Evolutionary conservation across 2,329 filamentous ascomycete genomes (phyloP).

Genomic region (Epichloe amarillans): DNA sequence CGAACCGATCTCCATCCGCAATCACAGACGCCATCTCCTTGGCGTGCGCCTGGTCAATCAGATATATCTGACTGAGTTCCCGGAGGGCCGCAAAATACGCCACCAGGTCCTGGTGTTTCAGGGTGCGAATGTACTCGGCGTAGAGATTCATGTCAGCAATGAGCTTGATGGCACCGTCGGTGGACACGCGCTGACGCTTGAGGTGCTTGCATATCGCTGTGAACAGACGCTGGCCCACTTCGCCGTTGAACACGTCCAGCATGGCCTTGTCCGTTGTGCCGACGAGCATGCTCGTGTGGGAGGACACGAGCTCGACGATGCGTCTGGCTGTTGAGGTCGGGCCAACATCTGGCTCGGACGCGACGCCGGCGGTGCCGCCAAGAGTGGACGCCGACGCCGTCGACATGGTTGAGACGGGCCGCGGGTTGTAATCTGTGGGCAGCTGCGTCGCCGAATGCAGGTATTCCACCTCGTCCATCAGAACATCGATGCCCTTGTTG

Average conservation of each 20-base stretch:
- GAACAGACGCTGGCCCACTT: constrained; percentile 88
- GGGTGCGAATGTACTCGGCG: constrained; percentile 66
- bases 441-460: constrained; percentile 78
- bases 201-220: constrained; percentile 90
- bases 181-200: constrained; percentile 86
- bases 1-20: constrained; percentile 78
- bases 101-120: constrained; percentile 71
- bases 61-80: constrained; percentile 88
- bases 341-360: constrained; percentile 36
- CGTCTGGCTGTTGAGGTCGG: constrained; percentile 67
- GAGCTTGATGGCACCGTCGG: constrained; percentile 77
- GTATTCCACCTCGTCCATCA: constrained; percentile 98
- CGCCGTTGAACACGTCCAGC: constrained; percentile 96
- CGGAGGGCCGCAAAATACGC: constrained; percentile 85
- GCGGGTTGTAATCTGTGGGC: constrained; percentile 83
- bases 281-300: constrained; percentile 83
- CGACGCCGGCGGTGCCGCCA: constrained; percentile 17
- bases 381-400: constrained; percentile 7
- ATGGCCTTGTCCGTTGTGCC: constrained; percentile 97
- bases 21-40: constrained; percentile 95
- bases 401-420: constrained; percentile 14
- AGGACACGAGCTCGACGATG: constrained; percentile 73
- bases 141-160: constrained; percentile 97
- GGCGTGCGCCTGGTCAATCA: constrained; percentile 72
- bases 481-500: constrained; percentile 94